Percentiles rank a stretch among this genome's conserved stretches.
phyloP scores from a whole-genome alignment of 2,329 filamentous ascomycete genomes.

The Alternaria gansuensis region DNA sequence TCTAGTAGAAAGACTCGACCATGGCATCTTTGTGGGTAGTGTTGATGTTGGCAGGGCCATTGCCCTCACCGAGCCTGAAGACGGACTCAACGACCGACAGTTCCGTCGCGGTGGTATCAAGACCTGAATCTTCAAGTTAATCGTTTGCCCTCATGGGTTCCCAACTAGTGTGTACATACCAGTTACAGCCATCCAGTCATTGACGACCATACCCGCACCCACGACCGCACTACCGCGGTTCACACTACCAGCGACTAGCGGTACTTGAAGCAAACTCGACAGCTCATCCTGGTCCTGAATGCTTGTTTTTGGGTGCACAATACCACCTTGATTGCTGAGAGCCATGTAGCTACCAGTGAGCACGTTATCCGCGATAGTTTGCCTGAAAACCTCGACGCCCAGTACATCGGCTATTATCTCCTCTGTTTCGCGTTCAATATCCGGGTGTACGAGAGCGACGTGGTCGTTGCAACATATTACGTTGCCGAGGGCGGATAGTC shows the following conservation, averaged over 20 bases:
- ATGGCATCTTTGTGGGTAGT: constrained; percentile 94
- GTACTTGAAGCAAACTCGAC: constrained; percentile 90
- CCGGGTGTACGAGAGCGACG: constrained; percentile 94
- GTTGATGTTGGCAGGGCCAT: constrained; percentile 78
- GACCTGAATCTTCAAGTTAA: constrained; percentile 58
- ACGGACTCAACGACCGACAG: constrained; percentile 95
- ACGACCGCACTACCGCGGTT: constrained; percentile 94
- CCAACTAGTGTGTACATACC: constrained; percentile 35
- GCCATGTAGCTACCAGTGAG: constrained; percentile 97
- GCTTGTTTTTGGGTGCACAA: constrained; percentile 96
- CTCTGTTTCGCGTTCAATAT: constrained; percentile 96
- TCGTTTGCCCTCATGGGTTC: neutral
- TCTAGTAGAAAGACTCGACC: constrained; percentile 97
- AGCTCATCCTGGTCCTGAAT: constrained; percentile 99
- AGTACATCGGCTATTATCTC: constrained; percentile 97
- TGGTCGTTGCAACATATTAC: constrained; percentile 97
- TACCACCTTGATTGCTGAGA: constrained; percentile 92
- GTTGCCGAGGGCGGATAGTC: constrained; percentile 92
- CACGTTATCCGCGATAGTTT: constrained; percentile 97
- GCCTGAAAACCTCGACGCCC: constrained; percentile 87
- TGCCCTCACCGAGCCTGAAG: constrained; percentile 90
- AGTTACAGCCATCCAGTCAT: constrained; percentile 96
- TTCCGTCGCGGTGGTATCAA: constrained; percentile 97
- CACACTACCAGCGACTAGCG: constrained; percentile 90
- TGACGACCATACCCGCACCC: constrained; percentile 96